Evolutionary conservation across 1,284 basidiomycete species (phyloP), one percentile per base, ranked within the genome.

Genomic region (Wolfiporia cocos): DNA sequence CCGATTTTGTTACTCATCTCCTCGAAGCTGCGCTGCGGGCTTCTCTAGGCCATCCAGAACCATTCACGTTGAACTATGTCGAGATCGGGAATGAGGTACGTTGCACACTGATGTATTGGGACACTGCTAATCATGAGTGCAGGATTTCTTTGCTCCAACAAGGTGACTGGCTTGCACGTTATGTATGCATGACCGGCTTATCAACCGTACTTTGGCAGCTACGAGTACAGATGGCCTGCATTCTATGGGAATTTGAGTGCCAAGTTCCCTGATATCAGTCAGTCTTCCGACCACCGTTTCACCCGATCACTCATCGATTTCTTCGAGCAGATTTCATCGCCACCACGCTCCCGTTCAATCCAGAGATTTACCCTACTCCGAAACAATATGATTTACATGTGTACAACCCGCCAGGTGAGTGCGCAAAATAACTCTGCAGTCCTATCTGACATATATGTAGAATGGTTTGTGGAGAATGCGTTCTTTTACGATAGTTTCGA

Each of bases 1-100:
- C 14, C 9, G 14, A 28, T 9, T 28, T 7, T 14, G 7, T 28
- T 28, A 28, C 26, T 28, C 9, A 28, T n/a, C n/a, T n/a, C n/a
- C n/a, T n/a, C n/a, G n/a, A 18, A 82, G 83, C 76, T 44, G 75
- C 78, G 11, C 59, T 79, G 22, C 70, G 84, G 11, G 75, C 77
- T 9, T 73, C 75, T 7, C 64, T 86, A 6, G 84, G 83, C 2
- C 79, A 76, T 39, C 68, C 74, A 1, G 65, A 69, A 19, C 81
- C 84, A 0, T 87, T 80, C 58, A 57, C 59, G 3, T 59, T 86
- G 28, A 68, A 59, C 9, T 81, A 72, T 47, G 70, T 86, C 12
- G 83, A 86, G 61, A 68, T 86, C 19, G 78, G 81, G 23, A 83
- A 81, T 47, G 78, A 83, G 63, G 73, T 20, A 19, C 15, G n/a